phyloP scores from a whole-genome alignment of 176 grass and related monocot genomes.

The Raddia distichophylla region DNA sequence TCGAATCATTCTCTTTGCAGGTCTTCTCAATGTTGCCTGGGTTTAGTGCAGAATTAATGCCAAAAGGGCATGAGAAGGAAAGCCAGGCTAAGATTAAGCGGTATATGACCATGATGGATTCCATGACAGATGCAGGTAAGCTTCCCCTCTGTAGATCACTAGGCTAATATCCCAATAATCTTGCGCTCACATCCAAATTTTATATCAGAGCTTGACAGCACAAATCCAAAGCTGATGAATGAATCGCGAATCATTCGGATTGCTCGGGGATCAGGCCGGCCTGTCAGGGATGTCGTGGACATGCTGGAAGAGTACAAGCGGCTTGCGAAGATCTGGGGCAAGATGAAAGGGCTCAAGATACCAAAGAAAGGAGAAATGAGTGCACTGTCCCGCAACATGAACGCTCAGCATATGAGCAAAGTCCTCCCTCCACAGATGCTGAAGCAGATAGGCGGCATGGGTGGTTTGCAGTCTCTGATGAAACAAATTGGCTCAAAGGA shows the following conservation, averaged over 20 bases:
- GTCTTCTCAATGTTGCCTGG: constrained; percentile 97
- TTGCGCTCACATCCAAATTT: not conserved
- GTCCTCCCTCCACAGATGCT: constrained; percentile 82
- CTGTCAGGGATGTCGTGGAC: constrained; percentile 76
- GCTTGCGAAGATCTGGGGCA: constrained; percentile 88
- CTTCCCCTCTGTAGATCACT: not conserved
- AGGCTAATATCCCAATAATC: not conserved
- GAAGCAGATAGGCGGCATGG: constrained; percentile 90
- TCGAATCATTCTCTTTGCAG: constrained; percentile 40
- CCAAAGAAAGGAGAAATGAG: constrained; percentile 92
- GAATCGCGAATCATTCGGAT: constrained; percentile 71
- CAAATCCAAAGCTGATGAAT: constrained; percentile 84
- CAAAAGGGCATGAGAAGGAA: constrained; percentile 95
- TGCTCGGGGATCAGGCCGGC: constrained; percentile 71
- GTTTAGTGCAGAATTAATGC: constrained; percentile 88
- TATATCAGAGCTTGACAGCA: constrained; percentile 80
- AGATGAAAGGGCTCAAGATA: constrained; percentile 90
- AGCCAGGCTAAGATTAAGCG: constrained; percentile 95
- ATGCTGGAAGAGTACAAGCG: constrained; percentile 96
- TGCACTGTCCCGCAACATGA: constrained; percentile 67
- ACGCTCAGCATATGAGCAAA: constrained; percentile 82
- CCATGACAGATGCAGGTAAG: constrained; percentile 88
- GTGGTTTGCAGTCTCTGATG: constrained; percentile 75
- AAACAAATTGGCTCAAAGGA: constrained; percentile 93
- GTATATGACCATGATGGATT: constrained; percentile 99